Evolutionary conservation across 352 stramenopile genomes (phyloP).

Genomic region (Pythium graminicola): DNA sequence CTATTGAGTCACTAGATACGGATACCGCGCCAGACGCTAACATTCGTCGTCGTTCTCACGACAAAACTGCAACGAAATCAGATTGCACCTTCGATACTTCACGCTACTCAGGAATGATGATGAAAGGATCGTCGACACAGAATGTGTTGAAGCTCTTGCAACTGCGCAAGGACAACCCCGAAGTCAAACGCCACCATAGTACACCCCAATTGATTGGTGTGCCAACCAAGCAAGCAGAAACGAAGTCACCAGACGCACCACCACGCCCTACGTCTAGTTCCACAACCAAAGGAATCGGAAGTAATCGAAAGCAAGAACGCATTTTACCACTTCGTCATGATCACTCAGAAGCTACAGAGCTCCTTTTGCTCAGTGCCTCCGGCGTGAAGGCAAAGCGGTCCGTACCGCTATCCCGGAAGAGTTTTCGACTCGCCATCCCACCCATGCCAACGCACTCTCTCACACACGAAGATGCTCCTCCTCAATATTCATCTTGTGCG

Average conservation of each 20-base stretch:
- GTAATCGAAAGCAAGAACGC: neutral
- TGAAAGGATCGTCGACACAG: constrained; percentile 19
- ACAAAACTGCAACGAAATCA: neutral
- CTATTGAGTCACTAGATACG: too few species aligned
- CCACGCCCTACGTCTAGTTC: too few species aligned
- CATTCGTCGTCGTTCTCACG: neutral
- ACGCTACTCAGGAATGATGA: neutral
- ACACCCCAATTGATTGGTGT: constrained; percentile 9
- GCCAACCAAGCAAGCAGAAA: neutral
- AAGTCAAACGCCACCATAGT: constrained; percentile 17
- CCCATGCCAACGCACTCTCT: neutral
- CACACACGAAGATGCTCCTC: neutral
- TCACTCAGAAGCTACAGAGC: neutral
- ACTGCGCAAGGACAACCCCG: constrained; percentile 28
- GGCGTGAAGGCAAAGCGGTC: neutral
- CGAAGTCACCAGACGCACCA: too few species aligned
- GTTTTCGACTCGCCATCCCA: constrained; percentile 12
- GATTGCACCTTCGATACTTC: too few species aligned
- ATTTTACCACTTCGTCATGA: constrained; percentile 11
- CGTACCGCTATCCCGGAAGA: constrained; percentile 3
- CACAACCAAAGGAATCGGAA: neutral
- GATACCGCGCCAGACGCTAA: neutral
- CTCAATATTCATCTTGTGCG: neutral
- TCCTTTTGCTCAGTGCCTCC: constrained; percentile 7
- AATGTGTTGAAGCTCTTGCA: constrained; percentile 54